Base-by-base conservation (phyloP, 305 asterid genomes). In the Fraxinus xanthoxyloides region DNA sequence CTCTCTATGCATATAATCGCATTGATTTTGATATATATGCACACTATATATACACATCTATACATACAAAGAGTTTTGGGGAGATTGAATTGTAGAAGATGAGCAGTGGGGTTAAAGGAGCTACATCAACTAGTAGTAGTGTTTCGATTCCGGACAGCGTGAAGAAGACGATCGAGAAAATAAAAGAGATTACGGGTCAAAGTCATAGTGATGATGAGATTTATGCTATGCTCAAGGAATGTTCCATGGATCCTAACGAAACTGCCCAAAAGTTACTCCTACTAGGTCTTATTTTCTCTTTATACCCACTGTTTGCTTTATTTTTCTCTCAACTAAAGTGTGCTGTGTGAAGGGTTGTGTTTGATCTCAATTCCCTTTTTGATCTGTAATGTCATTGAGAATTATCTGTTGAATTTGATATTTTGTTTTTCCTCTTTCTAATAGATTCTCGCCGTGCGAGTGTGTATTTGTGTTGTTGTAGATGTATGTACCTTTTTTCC, bases 211-310 rank as follows among this genome's bases (percentile, higher is more conserved):
- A 95, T 1, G 97, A 95, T 82, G 99, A 95, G 87, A 91, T 95
- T 86, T 93, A 95, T 87, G 92, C 97, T 86, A 90, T 88, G 97
- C 97, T 95, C 30, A 91, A 89, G 89, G 99, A 95, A 46, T 95
- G 97, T 78, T 87, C 93, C 72, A 95, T 95, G 99, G 99, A 95
- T 92, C 99, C 99, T 86, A 93, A 95, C 86, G 99, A 95, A 26
- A 89, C 99, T 82, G 30, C 92, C 69, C 93, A 92, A 87, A 94
- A 88, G 92, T 97, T 95, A 85, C 92, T 95, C 78, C 88, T 87
- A 73, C 97, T 92, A 83, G 99, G 99, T 94, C 80, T 7, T 61
- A 4, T 19, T 61, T 21, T 61, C 70, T 61, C 70, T 19, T 59
- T 23, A 7, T 23, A 19, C 15, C 31, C 72, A 7, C 28, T 8